Conservation (phyloP, 2,329 filamentous ascomycete genomes). For the Aspergillus ochraceus region DNA sequence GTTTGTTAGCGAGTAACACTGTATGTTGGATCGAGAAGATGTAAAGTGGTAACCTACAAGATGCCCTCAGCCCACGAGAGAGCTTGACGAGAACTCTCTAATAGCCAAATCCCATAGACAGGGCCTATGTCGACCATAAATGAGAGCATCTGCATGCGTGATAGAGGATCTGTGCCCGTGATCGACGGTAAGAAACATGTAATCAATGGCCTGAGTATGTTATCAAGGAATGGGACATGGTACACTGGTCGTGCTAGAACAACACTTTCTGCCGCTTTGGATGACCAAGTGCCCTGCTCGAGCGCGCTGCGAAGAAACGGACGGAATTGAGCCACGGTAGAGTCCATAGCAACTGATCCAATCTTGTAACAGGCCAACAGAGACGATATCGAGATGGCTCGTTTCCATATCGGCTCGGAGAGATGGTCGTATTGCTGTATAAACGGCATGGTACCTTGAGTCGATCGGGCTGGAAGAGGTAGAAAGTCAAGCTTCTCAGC, state of each 20-base stretch:
- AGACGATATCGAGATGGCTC: not conserved
- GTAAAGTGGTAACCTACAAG: not conserved
- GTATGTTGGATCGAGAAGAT: too few relatives aligned
- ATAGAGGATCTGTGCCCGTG: conserved; percentile 3
- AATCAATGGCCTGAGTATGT: not conserved
- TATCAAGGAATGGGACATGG: conserved; percentile 3
- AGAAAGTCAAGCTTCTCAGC: conserved; percentile 2
- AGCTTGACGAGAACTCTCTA: conserved; percentile 4
- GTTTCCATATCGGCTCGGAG: not conserved
- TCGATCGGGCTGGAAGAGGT: not conserved
- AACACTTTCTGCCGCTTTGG: conserved; percentile 1
- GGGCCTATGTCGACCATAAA: conserved; percentile 8
- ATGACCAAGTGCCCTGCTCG: not conserved
- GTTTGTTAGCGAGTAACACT: too few relatives aligned
- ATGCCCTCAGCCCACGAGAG: not conserved
- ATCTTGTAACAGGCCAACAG: conserved; percentile 1
- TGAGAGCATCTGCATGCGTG: conserved; percentile 1
- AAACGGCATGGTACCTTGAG: not conserved
- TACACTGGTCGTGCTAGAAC: conserved; percentile 1
- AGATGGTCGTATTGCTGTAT: not conserved
- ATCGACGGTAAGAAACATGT: conserved; percentile 7
- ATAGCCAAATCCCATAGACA: conserved; percentile 7
- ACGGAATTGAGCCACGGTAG: not conserved
- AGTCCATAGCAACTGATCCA: not conserved
- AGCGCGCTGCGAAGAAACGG: not conserved